Evolutionary conservation across 768 basidiomycete genomes (phyloP), one percentile per base, ranked within the genome.

Genomic region (Mrakia blollopis): DNA sequence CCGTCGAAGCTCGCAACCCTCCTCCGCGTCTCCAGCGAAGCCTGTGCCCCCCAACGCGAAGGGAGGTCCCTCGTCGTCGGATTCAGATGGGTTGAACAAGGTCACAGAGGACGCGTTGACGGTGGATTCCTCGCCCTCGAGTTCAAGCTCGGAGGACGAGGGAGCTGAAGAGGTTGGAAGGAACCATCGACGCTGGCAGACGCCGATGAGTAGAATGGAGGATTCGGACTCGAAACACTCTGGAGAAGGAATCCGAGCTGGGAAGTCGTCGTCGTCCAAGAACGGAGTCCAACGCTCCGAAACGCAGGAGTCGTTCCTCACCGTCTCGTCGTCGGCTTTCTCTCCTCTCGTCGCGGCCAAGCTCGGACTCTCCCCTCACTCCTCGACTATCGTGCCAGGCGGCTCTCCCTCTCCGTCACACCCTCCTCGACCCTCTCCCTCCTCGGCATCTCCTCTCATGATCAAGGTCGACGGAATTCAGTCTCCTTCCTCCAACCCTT

Each of bases 161-260:
- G 47, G 25, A 69, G 37, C 37, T 1, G 63, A 65, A 25, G 67
- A 30, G n/a, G 50, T 25, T 25, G 44, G 47, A 25, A 7, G 68
- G 68, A 47, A 69, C 32, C 65, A 21, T 68, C 35, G 37, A 35
- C 65, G 65, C 18, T 68, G 65, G 65, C 65, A 68, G 37, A 68
- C 65, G 10, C 65, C 65, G 10, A 39, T 68, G 35, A 39, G 62
- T 37, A 32, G 32, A 32, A 32, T 14, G 35, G 62, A 68, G n/a
- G 69, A 52, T 5, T 71, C 69, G 16, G 69, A 47, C 47, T 71
- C 69, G n/a, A 54, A 54, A 30, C 47, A 50, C 69, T 71, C 69
- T 1, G 69, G 69, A 18, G 69, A 71, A 30, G 50, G 47, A 16
- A 30, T 47, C 41, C 25, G 69, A 25, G 3, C 28, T 13, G 57